Percentiles rank a stretch among this genome's conserved stretches.
Evolutionary conservation across 306 rosid species (phyloP).

Genomic region (Trichosanthes cucumerina): DNA sequence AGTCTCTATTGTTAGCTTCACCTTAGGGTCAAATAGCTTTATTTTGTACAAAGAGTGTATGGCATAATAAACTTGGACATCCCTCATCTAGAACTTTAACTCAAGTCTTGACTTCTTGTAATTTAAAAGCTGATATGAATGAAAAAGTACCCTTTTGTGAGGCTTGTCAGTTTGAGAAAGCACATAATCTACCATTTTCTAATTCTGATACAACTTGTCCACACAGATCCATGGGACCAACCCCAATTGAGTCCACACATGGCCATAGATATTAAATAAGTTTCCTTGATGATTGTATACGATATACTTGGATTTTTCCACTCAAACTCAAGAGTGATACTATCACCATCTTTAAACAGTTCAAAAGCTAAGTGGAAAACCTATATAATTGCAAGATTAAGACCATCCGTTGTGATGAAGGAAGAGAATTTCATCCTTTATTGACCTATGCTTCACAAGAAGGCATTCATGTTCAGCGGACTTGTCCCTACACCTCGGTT

Average conservation of each 20-base stretch:
- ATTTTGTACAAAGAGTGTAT: too few species aligned
- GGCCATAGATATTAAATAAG: not conserved
- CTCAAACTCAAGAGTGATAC: not conserved
- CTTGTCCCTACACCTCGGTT: not conserved
- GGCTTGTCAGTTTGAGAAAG: not conserved
- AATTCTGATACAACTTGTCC: not conserved
- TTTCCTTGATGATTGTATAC: not conserved
- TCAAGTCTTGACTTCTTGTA: too few species aligned
- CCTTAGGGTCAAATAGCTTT: too few species aligned
- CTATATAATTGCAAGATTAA: too few species aligned
- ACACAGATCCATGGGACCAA: not conserved
- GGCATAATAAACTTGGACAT: too few species aligned
- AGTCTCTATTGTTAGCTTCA: too few species aligned
- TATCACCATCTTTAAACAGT: too few species aligned
- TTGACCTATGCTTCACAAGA: rapidly evolving
- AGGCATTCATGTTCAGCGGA: too few species aligned
- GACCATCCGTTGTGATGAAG: not conserved
- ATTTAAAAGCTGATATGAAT: too few species aligned
- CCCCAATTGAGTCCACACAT: not conserved
- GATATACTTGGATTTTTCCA: not conserved
- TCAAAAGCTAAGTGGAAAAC: not conserved
- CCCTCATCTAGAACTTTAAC: too few species aligned
- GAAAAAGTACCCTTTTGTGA: not conserved
- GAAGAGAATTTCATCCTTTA: not conserved
- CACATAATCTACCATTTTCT: too few species aligned